Evolutionary conservation across 352 stramenopile genomes (phyloP).

Genomic region (Phytophthora rubi): DNA sequence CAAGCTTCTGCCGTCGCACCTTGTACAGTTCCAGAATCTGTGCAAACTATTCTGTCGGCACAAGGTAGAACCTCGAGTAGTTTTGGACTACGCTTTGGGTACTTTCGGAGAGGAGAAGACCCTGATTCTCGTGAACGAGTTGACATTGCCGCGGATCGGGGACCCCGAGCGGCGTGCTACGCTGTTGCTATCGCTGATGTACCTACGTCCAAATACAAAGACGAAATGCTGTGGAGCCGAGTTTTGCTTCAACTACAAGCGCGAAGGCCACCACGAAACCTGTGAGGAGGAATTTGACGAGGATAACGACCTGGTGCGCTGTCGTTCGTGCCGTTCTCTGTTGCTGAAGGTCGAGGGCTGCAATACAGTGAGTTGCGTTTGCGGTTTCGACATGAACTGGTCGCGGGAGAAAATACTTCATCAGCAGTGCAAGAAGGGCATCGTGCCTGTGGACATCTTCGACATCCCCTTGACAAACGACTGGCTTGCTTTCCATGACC

Average conservation of each 20-base stretch:
- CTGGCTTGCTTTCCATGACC: constrained; percentile 10
- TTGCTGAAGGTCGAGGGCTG: constrained; percentile 63
- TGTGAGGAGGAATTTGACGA: constrained; percentile 34
- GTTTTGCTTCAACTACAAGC: constrained; percentile 68
- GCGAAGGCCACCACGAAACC: constrained; percentile 35
- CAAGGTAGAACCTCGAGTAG: constrained; percentile 18
- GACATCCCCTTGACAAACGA: constrained; percentile 18
- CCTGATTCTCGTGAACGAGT: constrained; percentile 14
- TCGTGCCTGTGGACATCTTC: constrained; percentile 45
- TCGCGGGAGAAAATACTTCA: constrained; percentile 26
- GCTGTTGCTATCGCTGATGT: constrained; percentile 46
- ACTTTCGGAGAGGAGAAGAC: constrained; percentile 28
- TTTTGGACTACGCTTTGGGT: constrained; percentile 31
- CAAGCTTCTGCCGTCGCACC: constrained; percentile 18
- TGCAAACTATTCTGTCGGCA: constrained; percentile 33
- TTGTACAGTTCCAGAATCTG: constrained; percentile 19
- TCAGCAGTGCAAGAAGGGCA: constrained; percentile 16
- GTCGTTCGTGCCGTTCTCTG: constrained; percentile 46
- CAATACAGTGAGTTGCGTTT: constrained; percentile 54
- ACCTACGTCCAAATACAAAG: constrained; percentile 30
- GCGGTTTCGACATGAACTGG: constrained; percentile 54
- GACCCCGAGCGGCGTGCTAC: constrained; percentile 51
- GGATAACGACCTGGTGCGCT: constrained; percentile 41
- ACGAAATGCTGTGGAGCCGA: constrained; percentile 45
- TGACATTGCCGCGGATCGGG: constrained; percentile 28